Evolutionary conservation across 495 filamentous ascomycete genomes (phyloP).

Genomic region (Podospora bellae-mahoneyi): DNA sequence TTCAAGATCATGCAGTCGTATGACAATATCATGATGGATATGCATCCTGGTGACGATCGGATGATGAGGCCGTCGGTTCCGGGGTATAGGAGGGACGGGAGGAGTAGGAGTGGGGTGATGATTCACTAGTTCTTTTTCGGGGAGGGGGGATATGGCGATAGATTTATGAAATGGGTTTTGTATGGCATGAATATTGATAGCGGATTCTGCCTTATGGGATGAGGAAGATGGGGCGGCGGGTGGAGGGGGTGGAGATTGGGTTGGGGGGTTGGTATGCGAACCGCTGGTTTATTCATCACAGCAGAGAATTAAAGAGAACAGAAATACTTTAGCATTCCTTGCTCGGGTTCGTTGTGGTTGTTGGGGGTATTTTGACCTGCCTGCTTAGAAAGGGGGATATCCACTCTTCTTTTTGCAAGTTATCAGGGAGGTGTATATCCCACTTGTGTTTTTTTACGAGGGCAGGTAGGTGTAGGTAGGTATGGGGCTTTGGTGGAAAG

Average conservation of each 20-base stretch:
- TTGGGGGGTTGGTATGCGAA: not conserved
- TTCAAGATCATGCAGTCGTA: conserved; percentile 38
- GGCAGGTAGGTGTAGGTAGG: no score
- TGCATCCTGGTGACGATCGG: not conserved
- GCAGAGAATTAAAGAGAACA: not conserved
- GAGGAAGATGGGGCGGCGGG: no score
- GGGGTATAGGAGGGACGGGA: not conserved
- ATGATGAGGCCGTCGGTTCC: not conserved
- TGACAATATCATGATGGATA: not conserved
- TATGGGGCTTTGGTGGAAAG: no score
- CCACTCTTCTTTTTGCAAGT: no score
- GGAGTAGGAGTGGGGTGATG: not conserved
- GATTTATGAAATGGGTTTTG: not conserved
- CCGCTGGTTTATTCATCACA: not conserved
- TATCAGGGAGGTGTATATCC: no score
- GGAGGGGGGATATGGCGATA: not conserved
- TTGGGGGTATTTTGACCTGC: no score
- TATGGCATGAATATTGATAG: not conserved
- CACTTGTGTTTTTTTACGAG: no score
- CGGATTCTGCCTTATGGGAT: not conserved
- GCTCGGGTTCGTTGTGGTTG: no score
- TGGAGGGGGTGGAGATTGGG: not conserved
- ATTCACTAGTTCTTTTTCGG: not conserved
- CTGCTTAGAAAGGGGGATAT: not conserved
- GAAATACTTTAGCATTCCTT: not conserved